phyloP scores from a whole-genome alignment of 257 asterid species.

The Mentha longifolia region DNA sequence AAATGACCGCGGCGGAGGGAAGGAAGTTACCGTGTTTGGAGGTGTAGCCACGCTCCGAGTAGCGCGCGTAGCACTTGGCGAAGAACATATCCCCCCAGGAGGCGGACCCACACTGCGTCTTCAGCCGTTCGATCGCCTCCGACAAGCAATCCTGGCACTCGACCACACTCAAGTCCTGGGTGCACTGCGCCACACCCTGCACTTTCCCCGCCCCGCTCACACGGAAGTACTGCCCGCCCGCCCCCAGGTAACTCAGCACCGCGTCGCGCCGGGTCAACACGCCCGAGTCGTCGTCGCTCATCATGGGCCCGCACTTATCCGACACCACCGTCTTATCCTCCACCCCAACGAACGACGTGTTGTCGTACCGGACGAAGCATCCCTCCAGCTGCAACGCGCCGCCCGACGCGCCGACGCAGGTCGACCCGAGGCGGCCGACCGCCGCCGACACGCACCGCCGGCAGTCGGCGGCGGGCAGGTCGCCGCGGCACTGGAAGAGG shows the following conservation, averaged over 20 bases:
- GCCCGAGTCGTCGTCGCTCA: slow-evolving; percentile 45
- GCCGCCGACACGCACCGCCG: slow-evolving; percentile 56
- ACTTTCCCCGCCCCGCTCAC: slow-evolving; percentile 72
- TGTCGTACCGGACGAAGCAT: slow-evolving; percentile 71
- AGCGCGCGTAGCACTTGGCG: slow-evolving; percentile 91
- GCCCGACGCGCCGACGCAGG: slow-evolving; percentile 65
- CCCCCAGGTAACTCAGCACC: slow-evolving; percentile 52
- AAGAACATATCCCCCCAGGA: slow-evolving; percentile 83
- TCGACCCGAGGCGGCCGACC: slow-evolving; percentile 56
- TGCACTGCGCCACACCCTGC: slow-evolving; percentile 86
- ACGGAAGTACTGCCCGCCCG: slow-evolving; percentile 69
- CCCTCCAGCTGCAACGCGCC: slow-evolving; percentile 87
- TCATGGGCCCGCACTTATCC: slow-evolving; percentile 65
- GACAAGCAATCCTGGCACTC: slow-evolving; percentile 83
- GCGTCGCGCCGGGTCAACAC: slow-evolving; percentile 52
- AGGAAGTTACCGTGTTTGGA: slow-evolving; percentile 46
- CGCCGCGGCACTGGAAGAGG: slow-evolving; percentile 87
- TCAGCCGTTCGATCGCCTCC: slow-evolving; percentile 77
- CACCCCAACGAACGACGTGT: slow-evolving; percentile 61
- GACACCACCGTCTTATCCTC: slow-evolving; percentile 63
- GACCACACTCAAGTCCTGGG: slow-evolving; percentile 65
- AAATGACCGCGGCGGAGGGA: not conserved
- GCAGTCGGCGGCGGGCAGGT: slow-evolving; percentile 59
- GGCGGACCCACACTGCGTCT: slow-evolving; percentile 62
- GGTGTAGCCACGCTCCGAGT: slow-evolving; percentile 65